A percentile compares a stretch with the other conserved stretches of the same genome.
phyloP scores from a whole-genome alignment of 164 flowering plant genomes.

The Echeveria elegans region DNA sequence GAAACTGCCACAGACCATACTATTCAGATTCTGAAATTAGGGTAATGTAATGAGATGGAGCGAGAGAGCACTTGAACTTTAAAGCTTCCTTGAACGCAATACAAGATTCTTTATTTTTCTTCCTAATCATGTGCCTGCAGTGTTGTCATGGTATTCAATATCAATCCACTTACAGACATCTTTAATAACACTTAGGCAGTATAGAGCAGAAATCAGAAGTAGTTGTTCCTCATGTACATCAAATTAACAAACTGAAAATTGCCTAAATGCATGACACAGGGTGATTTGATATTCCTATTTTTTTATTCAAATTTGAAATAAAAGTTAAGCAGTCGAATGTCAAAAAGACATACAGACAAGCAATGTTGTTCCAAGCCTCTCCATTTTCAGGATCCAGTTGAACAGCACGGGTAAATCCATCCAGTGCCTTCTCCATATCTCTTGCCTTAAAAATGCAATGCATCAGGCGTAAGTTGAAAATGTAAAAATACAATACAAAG shows the following conservation, averaged over 20 bases:
- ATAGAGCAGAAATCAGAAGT: background rate
- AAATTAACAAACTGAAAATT: background rate
- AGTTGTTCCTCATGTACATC: background rate
- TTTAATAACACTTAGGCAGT: background rate
- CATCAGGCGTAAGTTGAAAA: background rate
- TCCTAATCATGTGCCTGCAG: slow-evolving; percentile 73
- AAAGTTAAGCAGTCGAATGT: too few species aligned
- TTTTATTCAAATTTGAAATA: too few species aligned
- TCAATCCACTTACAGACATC: background rate
- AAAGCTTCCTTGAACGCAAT: slow-evolving; percentile 89
- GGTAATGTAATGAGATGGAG: background rate
- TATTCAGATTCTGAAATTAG: background rate
- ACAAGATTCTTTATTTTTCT: slow-evolving; percentile 68
- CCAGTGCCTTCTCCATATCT: slow-evolving; percentile 73
- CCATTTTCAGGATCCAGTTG: slow-evolving; percentile 98
- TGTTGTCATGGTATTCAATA: background rate
- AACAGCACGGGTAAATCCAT: slow-evolving; percentile 75
- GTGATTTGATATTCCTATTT: too few species aligned
- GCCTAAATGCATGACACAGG: background rate
- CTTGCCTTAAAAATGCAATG: slow-evolving; percentile 46
- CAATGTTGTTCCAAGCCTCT: slow-evolving; percentile 99
- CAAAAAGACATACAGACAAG: slow-evolving; percentile 66
- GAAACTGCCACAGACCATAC: background rate
- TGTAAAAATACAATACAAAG: background rate
- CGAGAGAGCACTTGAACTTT: slow-evolving; percentile 55